Evolutionary conservation across 2,329 filamentous ascomycete species (phyloP).

Genomic region (Pseudocercospora eumusae): DNA sequence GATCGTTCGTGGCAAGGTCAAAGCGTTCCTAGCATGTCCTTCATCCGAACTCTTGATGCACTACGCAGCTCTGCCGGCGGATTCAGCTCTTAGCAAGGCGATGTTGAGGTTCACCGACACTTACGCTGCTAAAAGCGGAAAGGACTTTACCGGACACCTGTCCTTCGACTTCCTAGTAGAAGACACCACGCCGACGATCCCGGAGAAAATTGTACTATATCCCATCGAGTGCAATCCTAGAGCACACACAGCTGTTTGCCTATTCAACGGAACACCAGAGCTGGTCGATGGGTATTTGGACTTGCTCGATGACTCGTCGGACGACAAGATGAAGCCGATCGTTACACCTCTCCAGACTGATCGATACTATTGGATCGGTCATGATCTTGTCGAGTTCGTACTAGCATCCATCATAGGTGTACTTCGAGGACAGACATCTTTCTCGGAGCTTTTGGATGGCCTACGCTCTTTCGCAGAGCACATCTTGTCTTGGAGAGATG

Average conservation of each 20-base stretch:
- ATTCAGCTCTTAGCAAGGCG: constrained; percentile 56
- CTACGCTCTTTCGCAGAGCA: constrained; percentile 44
- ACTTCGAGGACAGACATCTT: constrained; percentile 35
- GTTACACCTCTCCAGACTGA: constrained; percentile 30
- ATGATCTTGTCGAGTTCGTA: constrained; percentile 61
- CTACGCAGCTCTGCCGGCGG: constrained; percentile 60
- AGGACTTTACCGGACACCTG: constrained; percentile 66
- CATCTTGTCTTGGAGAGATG: constrained; percentile 52
- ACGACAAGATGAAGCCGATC: constrained; percentile 19
- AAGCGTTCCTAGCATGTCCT: constrained; percentile 67
- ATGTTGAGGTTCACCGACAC: constrained; percentile 67
- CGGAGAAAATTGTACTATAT: constrained; percentile 50
- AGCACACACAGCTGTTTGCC: constrained; percentile 65
- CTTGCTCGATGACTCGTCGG: constrained; percentile 40
- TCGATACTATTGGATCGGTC: constrained; percentile 65
- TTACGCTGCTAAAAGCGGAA: constrained; percentile 55
- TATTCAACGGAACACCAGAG: constrained; percentile 55
- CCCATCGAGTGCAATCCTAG: constrained; percentile 73
- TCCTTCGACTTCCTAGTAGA: constrained; percentile 71
- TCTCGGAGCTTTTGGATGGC: constrained; percentile 32
- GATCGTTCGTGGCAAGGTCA: constrained; percentile 64
- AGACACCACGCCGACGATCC: constrained; percentile 32
- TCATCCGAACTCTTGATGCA: constrained; percentile 66
- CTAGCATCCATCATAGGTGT: constrained; percentile 51
- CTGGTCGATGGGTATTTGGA: constrained; percentile 57